Evolutionary conservation across 768 basidiomycete species (phyloP), one percentile per base, ranked within the genome.

Genomic region (Trametes maxima): DNA sequence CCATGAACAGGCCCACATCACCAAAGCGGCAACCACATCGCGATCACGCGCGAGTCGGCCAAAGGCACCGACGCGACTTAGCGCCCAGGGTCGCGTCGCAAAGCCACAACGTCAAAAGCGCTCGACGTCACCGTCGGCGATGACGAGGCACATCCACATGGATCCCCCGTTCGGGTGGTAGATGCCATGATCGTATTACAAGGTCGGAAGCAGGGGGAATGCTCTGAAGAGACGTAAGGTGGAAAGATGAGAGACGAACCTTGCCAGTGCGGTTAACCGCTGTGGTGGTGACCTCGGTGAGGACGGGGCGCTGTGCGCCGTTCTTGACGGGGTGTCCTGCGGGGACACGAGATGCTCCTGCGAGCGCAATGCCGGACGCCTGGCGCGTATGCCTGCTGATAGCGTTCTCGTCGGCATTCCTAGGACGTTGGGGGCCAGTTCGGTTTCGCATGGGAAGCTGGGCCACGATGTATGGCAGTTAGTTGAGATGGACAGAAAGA

Each of bases 391-490:
- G 87, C 74, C 79, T 84, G 67, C 82, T 84, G 69, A 81, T 82
- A 50, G 90, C 88, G 70, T 93, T 92, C 78, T 92, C 91, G 72
- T 92, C 91, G 62, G 77, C 84, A 73, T 88, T 90, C 72, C 79
- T 82, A 58, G 73, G 60, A 68, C 90, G 88, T 72, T 86, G 86
- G 65, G 83, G 76, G 65, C 85, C 78, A 48, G 82, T 76, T 67
- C 90, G 85, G 64, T 77, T 76, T 68, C 90, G 87, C 76, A 86
- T 79, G 58, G 88, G 85, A 68, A 87, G 73, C 90, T 92, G 49
- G 46, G 39, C 56, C 67, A 64, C 43, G 57, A 33, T 35, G 17
- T 6, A 8, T 11, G 22, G 44, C 17, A 46, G 19, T 19, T 35
- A 35, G 37, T 22, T 11, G 48, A 5, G 24, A 28, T 57, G 40